Base-by-base conservation (phyloP, 805 yeast genomes). In the Blastobotrys attinorum region DNA sequence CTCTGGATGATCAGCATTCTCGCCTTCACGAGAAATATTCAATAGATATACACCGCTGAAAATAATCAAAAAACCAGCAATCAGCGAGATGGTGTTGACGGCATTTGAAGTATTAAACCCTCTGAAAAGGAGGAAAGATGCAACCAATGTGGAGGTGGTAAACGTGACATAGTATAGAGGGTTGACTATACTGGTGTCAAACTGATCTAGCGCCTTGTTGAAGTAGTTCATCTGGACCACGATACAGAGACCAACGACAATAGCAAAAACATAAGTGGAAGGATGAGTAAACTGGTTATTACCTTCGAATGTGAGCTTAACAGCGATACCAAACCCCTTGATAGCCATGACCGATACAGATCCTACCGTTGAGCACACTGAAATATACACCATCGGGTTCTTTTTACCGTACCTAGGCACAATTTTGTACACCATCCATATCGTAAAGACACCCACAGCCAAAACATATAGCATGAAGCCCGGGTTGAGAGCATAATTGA, bases 161-260 rank as follows among this genome's bases (percentile, higher is more conserved):
- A 87, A 88, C 1, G 95, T 79, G 43, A 87, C 96, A 58, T 88
- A 87, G 66, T 87, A 87, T 48, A 87, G 69, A 25, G 96, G 96
- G 62, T 87, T 87, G 44, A 87, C 96, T 53, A 87, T 84, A 0
- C 94, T 83, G 4, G 96, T 87, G 61, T 88, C 96, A 56, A 87
- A 87, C 62, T 85, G 95, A 55, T 89, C 96, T 58, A 87, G 71
- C 0, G 96, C 96, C 68, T 85, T 88, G 72, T 87, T 87, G 71
- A 87, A 85, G 61, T 84, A 87, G 67, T 85, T 87, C 96, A 87
- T 87, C 64, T 87, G 96, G 4, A 95, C 85, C 55, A 83, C 56
- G 53, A 87, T 88, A 64, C 96, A 87, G 34, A 82, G 73, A 6
- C 70, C 83, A 45, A 87, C 95, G 20, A 85, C 88, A 23, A 75